Evolutionary conservation across 2,329 filamentous ascomycete species (phyloP).

Genomic region (Ambrosiella beaveri): DNA sequence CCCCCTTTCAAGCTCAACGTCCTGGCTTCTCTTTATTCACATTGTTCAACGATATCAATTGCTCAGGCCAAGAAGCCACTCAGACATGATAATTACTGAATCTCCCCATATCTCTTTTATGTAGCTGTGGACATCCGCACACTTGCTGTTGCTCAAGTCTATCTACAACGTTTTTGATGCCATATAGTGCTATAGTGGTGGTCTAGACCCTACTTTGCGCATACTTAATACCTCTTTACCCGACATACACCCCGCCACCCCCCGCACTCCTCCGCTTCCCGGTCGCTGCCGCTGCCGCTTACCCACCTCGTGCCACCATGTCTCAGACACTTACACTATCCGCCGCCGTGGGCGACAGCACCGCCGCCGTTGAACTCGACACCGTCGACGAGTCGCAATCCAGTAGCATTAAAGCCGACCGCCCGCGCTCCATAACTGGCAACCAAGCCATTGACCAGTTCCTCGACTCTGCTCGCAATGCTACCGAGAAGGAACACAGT

Average conservation of each 20-base stretch:
- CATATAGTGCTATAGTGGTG: not conserved
- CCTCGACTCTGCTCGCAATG: slow-evolving; percentile 23
- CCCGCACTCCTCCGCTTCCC: not conserved
- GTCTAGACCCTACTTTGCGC: not conserved
- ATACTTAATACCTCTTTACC: not conserved
- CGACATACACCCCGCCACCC: not conserved
- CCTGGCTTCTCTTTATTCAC: not conserved
- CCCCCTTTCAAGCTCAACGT: not conserved
- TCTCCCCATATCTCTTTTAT: not conserved
- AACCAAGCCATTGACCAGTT: slow-evolving; percentile 14
- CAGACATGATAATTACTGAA: not conserved
- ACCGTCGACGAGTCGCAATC: slow-evolving; percentile 2
- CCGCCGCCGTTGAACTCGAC: slow-evolving; percentile 9
- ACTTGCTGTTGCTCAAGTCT: not conserved
- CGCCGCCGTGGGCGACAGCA: slow-evolving; percentile 9
- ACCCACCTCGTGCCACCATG: slow-evolving; percentile 3
- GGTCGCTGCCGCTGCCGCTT: not conserved
- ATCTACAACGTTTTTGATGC: not conserved
- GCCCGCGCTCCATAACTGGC: slow-evolving; percentile 58
- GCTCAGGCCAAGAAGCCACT: not conserved
- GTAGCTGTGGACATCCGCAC: not conserved
- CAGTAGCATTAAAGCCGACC: slow-evolving; percentile 82
- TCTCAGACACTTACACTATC: slow-evolving; percentile 12
- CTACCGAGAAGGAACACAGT: slow-evolving; percentile 43
- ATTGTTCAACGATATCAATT: not conserved